Conservation (phyloP, 1,284 basidiomycete species). For the Peniophora sp. region DNA sequence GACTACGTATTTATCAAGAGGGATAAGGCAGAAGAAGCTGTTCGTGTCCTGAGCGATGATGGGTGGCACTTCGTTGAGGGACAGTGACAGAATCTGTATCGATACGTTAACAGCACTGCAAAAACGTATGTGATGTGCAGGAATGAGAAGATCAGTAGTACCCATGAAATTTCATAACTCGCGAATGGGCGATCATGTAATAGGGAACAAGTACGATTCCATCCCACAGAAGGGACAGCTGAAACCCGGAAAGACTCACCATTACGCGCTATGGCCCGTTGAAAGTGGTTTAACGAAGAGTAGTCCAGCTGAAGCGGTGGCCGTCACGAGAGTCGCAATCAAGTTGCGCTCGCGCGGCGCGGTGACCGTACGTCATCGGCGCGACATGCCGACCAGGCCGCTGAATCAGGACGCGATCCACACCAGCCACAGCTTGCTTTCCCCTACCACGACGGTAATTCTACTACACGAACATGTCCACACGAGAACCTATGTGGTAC, state of each 20-base stretch:
- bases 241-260: too few relatives aligned
- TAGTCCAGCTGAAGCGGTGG: too few relatives aligned
- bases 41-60: conserved; percentile 32
- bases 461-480: conserved; percentile 40
- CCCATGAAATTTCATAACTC: conserved; percentile 32
- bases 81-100: too few relatives aligned
- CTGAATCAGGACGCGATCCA: conserved; percentile 1
- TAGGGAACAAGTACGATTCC: conserved; percentile 42
- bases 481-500: conserved; percentile 67
- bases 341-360: neutral
- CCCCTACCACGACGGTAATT: neutral
- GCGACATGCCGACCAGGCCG: neutral
- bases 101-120: too few relatives aligned
- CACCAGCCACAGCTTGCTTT: neutral
- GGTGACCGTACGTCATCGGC: too few relatives aligned
- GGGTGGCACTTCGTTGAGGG: conserved; percentile 31
- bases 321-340: neutral
- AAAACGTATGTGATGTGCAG: neutral
- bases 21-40: conserved; percentile 31
- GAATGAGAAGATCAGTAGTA: conserved; percentile 25
- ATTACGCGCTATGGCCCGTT: too few relatives aligned
- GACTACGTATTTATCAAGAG: conserved; percentile 51
- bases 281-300: too few relatives aligned
- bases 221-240: conserved; percentile 19
- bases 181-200: conserved; percentile 34